Evolutionary conservation across 2,329 filamentous ascomycete species (phyloP).

Genomic region (Pseudogymnoascus sp.): DNA sequence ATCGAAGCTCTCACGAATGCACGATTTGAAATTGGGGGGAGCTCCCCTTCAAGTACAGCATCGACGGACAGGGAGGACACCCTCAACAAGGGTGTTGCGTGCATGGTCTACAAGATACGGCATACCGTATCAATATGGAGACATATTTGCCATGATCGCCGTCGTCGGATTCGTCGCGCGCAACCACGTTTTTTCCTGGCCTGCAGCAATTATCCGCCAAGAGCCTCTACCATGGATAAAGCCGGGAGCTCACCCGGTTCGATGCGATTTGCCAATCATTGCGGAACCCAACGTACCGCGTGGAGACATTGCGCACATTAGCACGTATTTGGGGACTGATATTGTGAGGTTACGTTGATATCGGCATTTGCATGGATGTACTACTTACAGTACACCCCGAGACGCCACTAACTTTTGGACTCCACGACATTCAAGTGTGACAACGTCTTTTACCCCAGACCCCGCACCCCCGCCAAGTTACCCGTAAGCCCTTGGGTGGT

Average conservation of each 20-base stretch:
- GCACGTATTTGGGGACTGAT: neutral
- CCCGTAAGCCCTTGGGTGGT: neutral
- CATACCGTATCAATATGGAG: conserved; percentile 1
- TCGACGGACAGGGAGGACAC: neutral
- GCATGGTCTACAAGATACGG: conserved; percentile 5
- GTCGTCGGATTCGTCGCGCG: conserved; percentile 2
- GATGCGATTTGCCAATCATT: conserved; percentile 7
- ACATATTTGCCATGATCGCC: conserved; percentile 1
- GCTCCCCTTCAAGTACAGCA: neutral
- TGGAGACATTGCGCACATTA: neutral
- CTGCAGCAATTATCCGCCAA: conserved; percentile 3
- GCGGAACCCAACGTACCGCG: neutral
- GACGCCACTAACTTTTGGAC: neutral
- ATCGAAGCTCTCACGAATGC: neutral
- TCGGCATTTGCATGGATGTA: neutral
- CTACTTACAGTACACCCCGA: neutral
- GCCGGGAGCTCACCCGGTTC: conserved; percentile 4
- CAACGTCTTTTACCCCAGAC: neutral
- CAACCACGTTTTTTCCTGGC: conserved; percentile 2
- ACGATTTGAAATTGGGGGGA: neutral
- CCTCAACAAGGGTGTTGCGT: neutral
- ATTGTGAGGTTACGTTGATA: neutral
- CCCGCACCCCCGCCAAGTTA: conserved; percentile 5
- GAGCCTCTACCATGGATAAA: conserved; percentile 10
- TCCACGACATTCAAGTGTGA: neutral